Base-by-base conservation (phyloP, 768 basidiomycete genomes). In the Ramaria rubella region DNA sequence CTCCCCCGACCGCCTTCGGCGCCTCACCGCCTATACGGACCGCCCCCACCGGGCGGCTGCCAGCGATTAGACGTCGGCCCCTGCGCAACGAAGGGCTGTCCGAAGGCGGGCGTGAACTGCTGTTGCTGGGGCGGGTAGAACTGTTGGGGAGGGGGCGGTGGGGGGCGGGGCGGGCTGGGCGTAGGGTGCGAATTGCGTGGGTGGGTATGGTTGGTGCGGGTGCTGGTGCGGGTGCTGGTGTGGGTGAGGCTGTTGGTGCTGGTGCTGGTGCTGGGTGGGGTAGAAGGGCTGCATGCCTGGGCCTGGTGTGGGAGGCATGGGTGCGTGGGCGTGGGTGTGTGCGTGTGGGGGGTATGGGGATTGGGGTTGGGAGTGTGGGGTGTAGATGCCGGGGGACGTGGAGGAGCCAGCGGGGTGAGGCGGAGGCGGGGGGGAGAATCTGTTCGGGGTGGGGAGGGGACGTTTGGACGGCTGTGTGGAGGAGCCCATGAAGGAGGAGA, bases 401-500 rank as follows among this genome's bases (percentile, higher is more conserved):
- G n/a, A 38, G 11, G 36, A n/a, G 11, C n/a, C 11, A 11, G 36
- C 11, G 36, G 36, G n/a, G n/a, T 38, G 36, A 38, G 36, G 11
- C 36, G n/a, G 11, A 38, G 36, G 36, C 36, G 36, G n/a, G n/a
- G n/a, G n/a, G n/a, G n/a, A n/a, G n/a, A n/a, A n/a, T 38, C n/a
- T 38, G 11, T n/a, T 38, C n/a, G 36, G 11, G 36, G n/a, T 38
- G 36, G 36, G n/a, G 36, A 38, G 36, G 36, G n/a, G 11, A 11
- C 36, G 36, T 38, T 11, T 38, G 11, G 11, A 11, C 11, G n/a
- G n/a, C n/a, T 38, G 11, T 11, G 36, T 38, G 36, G n/a, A 38
- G 36, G 36, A 38, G n/a, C n/a, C 11, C n/a, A n/a, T 38, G 36
- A 80, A 74, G 2, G 79, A 72, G 52, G 81, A 79, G 21, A 85